These are phyloP conservation scores for Bonia amplexicaulis DNA, from an alignment of 176 grass and related monocot species.

Conservation along the genomic window DNA sequence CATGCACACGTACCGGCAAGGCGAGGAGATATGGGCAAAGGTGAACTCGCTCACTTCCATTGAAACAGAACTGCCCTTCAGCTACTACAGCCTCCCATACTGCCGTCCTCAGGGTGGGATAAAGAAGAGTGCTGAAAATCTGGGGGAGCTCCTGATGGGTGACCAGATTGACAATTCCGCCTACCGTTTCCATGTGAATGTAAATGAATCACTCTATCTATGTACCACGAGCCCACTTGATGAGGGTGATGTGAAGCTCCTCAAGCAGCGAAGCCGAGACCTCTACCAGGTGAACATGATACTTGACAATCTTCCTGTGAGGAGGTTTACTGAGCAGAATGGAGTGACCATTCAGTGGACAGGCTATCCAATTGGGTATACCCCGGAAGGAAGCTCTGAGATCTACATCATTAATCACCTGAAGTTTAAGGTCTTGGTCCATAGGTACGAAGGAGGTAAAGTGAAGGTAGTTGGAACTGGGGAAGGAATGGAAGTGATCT, in stretches of 20 bases:
- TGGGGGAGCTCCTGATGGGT: constrained; percentile 87
- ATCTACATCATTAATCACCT: constrained; percentile 82
- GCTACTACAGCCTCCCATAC: constrained; percentile 78
- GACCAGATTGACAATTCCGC: constrained; percentile 92
- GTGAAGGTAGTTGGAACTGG: constrained; percentile 68
- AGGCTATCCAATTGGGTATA: constrained; percentile 82
- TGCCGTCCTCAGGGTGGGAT: constrained; percentile 57
- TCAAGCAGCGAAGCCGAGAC: constrained; percentile 68
- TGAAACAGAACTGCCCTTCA: constrained; percentile 81
- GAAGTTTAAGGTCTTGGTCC: constrained; percentile 83
- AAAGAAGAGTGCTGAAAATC: constrained; percentile 81
- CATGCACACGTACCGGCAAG: constrained; percentile 71
- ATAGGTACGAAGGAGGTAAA: constrained; percentile 74
- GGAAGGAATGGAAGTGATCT: constrained; percentile 74
- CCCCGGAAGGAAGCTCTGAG: constrained; percentile 49
- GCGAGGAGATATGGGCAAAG: constrained; percentile 52
- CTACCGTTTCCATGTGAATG: constrained; percentile 60
- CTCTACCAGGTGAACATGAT: constrained; percentile 93
- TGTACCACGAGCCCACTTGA: constrained; percentile 63
- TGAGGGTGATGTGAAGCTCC: constrained; percentile 59
- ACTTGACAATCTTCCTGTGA: constrained; percentile 81
- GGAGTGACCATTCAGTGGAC: constrained; percentile 77
- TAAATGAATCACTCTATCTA: constrained; percentile 70
- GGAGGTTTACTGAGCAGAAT: constrained; percentile 81
- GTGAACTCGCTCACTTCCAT: constrained; percentile 90